phyloP scores from a whole-genome alignment of 2,329 filamentous ascomycete species.

The Verticillium zaregamsianum region DNA sequence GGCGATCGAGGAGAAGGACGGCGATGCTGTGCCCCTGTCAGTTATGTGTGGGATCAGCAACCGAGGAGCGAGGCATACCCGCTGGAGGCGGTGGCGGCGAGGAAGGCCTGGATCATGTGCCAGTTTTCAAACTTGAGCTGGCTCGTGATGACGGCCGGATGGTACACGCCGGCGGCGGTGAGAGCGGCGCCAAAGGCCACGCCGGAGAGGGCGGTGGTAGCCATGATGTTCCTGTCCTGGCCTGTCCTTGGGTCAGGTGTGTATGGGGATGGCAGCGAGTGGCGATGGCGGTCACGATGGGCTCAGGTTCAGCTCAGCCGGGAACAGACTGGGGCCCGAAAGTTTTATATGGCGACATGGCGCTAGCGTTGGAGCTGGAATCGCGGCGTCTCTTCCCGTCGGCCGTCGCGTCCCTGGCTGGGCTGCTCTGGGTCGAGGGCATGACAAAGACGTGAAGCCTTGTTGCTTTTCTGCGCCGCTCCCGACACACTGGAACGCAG shows the following conservation, averaged over 20 bases:
- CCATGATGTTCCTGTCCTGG: conserved; percentile 9
- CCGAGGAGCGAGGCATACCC: conserved; percentile 40
- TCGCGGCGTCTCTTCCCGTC: neutral
- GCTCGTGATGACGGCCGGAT: conserved; percentile 53
- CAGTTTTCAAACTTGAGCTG: conserved; percentile 59
- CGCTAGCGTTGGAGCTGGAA: neutral
- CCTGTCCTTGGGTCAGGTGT: neutral
- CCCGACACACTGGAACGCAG: neutral
- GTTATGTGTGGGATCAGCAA: neutral
- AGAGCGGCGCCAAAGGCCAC: conserved; percentile 59
- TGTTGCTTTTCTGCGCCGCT: neutral
- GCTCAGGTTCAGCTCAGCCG: neutral
- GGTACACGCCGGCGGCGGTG: conserved; percentile 54
- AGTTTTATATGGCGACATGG: neutral
- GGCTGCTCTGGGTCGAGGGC: neutral
- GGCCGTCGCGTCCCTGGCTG: neutral
- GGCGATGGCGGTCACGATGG: neutral
- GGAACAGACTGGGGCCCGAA: neutral
- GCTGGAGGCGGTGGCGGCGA: conserved; percentile 58
- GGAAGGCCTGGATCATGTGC: conserved; percentile 63
- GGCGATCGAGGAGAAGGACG: conserved; percentile 39
- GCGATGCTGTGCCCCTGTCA: conserved; percentile 28
- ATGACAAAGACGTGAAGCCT: neutral
- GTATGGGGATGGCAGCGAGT: neutral
- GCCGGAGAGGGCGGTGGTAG: conserved; percentile 41